Base-by-base conservation (phyloP, 257 asterid genomes). In the Fraxinus cuspidata region DNA sequence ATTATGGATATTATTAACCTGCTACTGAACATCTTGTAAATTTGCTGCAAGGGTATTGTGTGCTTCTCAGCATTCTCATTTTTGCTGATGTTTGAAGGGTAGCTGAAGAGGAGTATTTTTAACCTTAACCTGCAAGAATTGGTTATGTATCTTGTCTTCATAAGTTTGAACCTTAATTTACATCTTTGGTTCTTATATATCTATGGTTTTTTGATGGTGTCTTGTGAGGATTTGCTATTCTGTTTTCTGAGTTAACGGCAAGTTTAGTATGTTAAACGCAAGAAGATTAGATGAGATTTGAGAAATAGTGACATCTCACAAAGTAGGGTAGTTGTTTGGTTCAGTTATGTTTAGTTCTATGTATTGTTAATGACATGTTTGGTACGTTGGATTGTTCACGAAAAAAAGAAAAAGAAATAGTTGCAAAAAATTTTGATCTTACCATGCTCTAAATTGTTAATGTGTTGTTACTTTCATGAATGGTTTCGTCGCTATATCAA, bases 1-100 rank as follows among this genome's bases (percentile, higher is more conserved):
- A 83, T 29, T 86, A 88, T 81, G 83, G 85, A 44, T 92, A 89
- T 77, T 89, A 60, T 23, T 63, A 31, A 63, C 19, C 16, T 11
- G 69, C 35, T 3, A 12, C 32, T 63, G 27, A 7, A 53, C 2
- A 4, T 44, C 32, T 31, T 27, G 8, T 72, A 47, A 76, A 10
- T 19, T 76, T 76, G 25, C 49, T 42, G 11, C 47, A 47, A 37
- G 4, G 29, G 12, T 63, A 11, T 35, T 38, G 42, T 28, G 37
- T 75, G 60, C 34, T 76, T 64, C 64, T 66, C 34, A 28, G 32
- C 51, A 44, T 19, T 58, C 53, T 65, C 70, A 29, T 16, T 12
- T 75, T 18, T 27, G 40, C 38, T 75, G 21, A 60, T n/a, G 32
- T n/a, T 60, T 8, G 32, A 60, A 60, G 67, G 21, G 67, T 21